These are phyloP conservation scores for Auriculariales sp. DNA, from an alignment of 768 basidiomycete species.

Conservation along the genomic window DNA sequence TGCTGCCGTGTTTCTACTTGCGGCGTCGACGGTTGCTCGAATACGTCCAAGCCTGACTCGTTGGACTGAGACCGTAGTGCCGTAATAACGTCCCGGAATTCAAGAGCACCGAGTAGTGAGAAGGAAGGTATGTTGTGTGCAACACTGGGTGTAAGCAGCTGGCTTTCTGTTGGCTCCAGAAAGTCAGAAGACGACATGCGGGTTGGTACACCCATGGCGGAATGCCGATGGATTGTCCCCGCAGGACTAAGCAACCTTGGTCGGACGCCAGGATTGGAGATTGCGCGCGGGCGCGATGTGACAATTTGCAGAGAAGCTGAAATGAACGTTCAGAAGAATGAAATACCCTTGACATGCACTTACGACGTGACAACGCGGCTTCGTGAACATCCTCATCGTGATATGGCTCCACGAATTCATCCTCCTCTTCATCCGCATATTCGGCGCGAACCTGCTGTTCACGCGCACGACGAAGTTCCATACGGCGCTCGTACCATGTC, in stretches of 20 bases:
- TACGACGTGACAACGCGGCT: background rate
- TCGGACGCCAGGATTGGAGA: background rate
- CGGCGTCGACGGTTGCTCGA: conserved; percentile 54
- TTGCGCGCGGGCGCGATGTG: conserved; percentile 2
- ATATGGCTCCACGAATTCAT: conserved; percentile 35
- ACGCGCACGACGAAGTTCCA: conserved; percentile 27
- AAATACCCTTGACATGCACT: no score
- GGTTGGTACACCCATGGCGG: conserved; percentile 25
- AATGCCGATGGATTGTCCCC: background rate
- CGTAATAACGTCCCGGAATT: conserved; percentile 85
- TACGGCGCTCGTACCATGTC: conserved; percentile 58
- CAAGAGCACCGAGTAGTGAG: conserved; percentile 87
- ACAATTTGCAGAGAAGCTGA: no score
- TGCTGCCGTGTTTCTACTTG: conserved; percentile 22
- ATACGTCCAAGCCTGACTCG: conserved; percentile 39
- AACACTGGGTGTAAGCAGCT: conserved; percentile 17
- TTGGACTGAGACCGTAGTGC: conserved; percentile 61
- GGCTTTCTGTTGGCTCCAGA: conserved; percentile 43
- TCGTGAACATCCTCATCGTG: conserved; percentile 41
- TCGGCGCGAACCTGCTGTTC: conserved; percentile 46
- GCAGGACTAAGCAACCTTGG: no score
- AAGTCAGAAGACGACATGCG: conserved; percentile 14
- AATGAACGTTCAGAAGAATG: no score
- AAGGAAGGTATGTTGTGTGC: conserved; percentile 58
- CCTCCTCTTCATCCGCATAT: conserved; percentile 35